Percentiles rank a stretch among this genome's conserved stretches.
These are phyloP conservation scores for Leccinum variicolor DNA, from an alignment of 768 basidiomycete genomes.

Conservation along the genomic window DNA sequence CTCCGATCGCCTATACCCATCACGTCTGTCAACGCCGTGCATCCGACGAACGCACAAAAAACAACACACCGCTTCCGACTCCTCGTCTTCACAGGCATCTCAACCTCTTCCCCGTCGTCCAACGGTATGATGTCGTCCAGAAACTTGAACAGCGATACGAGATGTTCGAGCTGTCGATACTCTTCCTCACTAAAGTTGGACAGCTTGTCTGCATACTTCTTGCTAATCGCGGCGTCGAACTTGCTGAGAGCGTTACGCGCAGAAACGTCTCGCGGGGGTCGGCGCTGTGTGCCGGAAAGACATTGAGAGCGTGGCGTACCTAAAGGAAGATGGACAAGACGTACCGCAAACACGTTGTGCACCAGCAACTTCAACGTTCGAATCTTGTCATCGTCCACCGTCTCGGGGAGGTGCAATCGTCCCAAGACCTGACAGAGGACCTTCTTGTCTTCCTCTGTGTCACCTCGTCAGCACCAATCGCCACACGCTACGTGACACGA, in stretches of 20 bases:
- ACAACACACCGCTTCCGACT: conserved; percentile 49
- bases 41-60: background rate
- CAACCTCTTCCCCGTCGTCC: conserved; percentile 55
- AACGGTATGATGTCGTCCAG: conserved; percentile 69
- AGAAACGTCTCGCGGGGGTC: conserved; percentile 54
- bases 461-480: background rate
- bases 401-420: conserved; percentile 65
- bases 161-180: conserved; percentile 52
- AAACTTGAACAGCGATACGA: conserved; percentile 65
- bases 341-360: conserved; percentile 32
- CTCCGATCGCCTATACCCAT: conserved; percentile 49
- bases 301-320: background rate
- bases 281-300: conserved; percentile 38
- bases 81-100: conserved; percentile 34
- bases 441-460: conserved; percentile 59
- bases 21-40: background rate
- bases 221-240: conserved; percentile 63
- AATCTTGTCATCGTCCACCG: conserved; percentile 66
- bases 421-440: conserved; percentile 58
- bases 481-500: conserved; percentile 2
- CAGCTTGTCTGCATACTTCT: conserved; percentile 70
- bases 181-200: conserved; percentile 72
- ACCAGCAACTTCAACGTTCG: conserved; percentile 60
- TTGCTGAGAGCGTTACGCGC: conserved; percentile 68
- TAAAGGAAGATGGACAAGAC: background rate